These are phyloP conservation scores for Epichloe sp. DNA, from an alignment of 2,329 filamentous ascomycete species.

Conservation along the genomic window DNA sequence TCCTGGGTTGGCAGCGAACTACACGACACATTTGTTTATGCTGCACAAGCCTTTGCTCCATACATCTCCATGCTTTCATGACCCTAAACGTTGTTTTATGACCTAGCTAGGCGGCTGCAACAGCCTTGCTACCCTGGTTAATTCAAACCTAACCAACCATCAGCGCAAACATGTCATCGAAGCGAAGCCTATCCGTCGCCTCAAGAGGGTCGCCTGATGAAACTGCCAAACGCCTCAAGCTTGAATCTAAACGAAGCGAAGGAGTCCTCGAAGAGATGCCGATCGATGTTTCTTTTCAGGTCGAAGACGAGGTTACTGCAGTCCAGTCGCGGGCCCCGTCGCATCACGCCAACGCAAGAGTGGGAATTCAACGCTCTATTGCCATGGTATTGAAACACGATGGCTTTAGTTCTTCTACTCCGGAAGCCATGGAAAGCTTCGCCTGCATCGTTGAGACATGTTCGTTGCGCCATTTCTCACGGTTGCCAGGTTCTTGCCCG, in stretches of 20 bases:
- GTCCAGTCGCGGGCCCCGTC: slow-evolving; percentile 15
- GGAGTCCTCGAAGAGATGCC: background rate
- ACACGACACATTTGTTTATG: background rate
- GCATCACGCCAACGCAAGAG: slow-evolving; percentile 19
- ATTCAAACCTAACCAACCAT: background rate
- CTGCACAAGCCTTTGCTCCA: background rate
- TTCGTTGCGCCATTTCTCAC: slow-evolving; percentile 21
- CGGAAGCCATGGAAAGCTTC: slow-evolving; percentile 46
- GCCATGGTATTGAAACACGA: slow-evolving; percentile 42
- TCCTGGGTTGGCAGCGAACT: background rate
- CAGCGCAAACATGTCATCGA: slow-evolving; percentile 19
- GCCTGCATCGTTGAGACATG: slow-evolving; percentile 43
- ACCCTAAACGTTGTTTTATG: background rate
- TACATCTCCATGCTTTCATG: background rate
- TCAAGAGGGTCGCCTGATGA: slow-evolving; percentile 13
- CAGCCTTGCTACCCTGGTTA: background rate
- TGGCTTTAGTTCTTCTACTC: slow-evolving; percentile 41
- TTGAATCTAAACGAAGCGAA: background rate
- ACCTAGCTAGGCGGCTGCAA: background rate
- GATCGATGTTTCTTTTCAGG: background rate
- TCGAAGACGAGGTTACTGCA: slow-evolving; percentile 9
- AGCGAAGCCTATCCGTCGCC: slow-evolving; percentile 21
- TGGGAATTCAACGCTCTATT: slow-evolving; percentile 39
- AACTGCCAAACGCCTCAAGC: slow-evolving; percentile 17
- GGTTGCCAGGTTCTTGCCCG: background rate